Percentiles rank a stretch among this genome's conserved stretches.
Evolutionary conservation across 2,329 filamentous ascomycete species (phyloP).

Genomic region (Dissoconium aciculare): DNA sequence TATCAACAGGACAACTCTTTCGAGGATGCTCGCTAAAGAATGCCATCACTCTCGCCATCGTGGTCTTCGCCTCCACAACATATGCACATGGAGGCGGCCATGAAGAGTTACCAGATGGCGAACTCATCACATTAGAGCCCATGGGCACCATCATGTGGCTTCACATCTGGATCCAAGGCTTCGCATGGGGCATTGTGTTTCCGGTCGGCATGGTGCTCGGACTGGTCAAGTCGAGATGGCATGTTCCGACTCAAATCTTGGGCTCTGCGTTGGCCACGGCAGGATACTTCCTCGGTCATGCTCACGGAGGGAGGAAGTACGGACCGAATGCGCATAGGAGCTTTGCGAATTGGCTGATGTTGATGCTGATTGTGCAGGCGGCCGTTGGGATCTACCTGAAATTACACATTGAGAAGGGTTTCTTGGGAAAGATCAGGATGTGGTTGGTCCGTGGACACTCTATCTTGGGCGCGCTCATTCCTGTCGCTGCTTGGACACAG

Average conservation of each 20-base stretch:
- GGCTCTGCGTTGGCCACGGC: conserved; percentile 62
- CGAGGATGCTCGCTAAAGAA: no score
- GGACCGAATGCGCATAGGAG: conserved; percentile 62
- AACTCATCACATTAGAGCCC: conserved; percentile 55
- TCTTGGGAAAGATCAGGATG: conserved; percentile 59
- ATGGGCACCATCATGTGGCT: conserved; percentile 81
- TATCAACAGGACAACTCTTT: no score
- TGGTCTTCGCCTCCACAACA: conserved; percentile 8
- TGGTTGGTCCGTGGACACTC: conserved; percentile 60
- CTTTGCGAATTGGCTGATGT: conserved; percentile 68
- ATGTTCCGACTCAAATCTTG: conserved; percentile 72
- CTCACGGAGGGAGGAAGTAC: conserved; percentile 81
- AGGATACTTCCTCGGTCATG: conserved; percentile 83
- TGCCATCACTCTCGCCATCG: conserved; percentile 2
- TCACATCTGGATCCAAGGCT: conserved; percentile 77
- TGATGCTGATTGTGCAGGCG: conserved; percentile 63
- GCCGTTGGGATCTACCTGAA: conserved; percentile 73
- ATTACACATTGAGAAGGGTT: conserved; percentile 72
- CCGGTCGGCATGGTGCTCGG: conserved; percentile 91
- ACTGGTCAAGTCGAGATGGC: conserved; percentile 80
- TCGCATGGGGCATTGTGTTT: conserved; percentile 84
- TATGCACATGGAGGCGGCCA: conserved; percentile 41
- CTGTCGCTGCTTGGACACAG: conserved; percentile 75
- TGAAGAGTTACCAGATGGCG: conserved; percentile 50
- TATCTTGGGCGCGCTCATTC: conserved; percentile 73